phyloP scores from a whole-genome alignment of 768 basidiomycete genomes.

The Mycena metata region DNA sequence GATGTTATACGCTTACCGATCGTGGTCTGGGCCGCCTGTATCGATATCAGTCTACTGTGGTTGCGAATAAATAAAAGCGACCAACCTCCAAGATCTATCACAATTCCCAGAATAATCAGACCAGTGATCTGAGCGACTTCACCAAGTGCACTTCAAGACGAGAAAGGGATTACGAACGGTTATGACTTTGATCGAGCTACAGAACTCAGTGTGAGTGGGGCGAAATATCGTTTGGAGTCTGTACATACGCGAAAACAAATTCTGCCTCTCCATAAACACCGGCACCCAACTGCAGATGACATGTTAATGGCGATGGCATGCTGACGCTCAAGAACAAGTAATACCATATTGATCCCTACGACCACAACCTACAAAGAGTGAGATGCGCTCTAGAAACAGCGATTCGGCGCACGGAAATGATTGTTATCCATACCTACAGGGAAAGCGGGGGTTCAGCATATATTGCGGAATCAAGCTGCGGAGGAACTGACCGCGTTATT shows the following conservation, averaged over 20 bases:
- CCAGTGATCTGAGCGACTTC: conserved; percentile 63
- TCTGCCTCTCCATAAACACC: conserved; percentile 89
- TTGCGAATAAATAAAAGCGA: background rate
- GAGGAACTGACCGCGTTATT: conserved; percentile 82
- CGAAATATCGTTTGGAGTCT: conserved; percentile 8
- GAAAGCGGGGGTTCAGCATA: conserved; percentile 41
- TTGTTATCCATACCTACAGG: conserved; percentile 74
- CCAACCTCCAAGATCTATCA: conserved; percentile 84
- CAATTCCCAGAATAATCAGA: conserved; percentile 73
- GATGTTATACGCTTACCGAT: conserved; percentile 60
- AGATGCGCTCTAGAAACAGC: conserved; percentile 64
- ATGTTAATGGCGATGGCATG: too few relatives aligned
- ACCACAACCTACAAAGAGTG: conserved; percentile 69
- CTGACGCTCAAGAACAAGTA: too few relatives aligned
- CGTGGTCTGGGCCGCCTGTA: conserved; percentile 83
- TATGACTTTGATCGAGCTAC: conserved; percentile 87
- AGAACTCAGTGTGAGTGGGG: conserved; percentile 1
- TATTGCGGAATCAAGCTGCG: conserved; percentile 74
- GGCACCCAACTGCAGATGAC: too few relatives aligned
- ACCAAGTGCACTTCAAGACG: background rate
- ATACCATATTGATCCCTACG: conserved; percentile 81
- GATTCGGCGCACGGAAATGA: conserved; percentile 48
- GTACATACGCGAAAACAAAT: conserved; percentile 83
- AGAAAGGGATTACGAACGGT: conserved; percentile 49
- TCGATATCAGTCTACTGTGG: background rate